Base-by-base conservation (phyloP, 1,284 basidiomycete species). In the Laetiporus sulphureus region DNA sequence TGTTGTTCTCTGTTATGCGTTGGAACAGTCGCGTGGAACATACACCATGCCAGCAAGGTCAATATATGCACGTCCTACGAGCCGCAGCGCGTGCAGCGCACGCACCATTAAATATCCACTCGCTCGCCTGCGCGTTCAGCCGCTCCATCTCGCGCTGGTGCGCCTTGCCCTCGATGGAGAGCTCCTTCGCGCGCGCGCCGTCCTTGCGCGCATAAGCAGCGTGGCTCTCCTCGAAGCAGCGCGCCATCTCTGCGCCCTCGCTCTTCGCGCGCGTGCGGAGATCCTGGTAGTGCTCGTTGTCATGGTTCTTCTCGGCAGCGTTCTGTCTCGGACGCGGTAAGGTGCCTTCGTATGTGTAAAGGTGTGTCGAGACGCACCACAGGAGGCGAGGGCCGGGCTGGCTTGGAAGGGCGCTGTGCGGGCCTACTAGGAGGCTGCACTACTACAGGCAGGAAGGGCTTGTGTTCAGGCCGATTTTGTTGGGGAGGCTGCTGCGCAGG, bases 81-180 rank as follows among this genome's bases (percentile, higher is more conserved):
- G 21, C 18, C 2, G 15, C 39, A 31, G 21, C 15, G 19, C 19
- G 24, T 18, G 13, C 20, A 8, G 21, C 31, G 13, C 16, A 56
- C 60, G 30, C 49, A 91, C 90, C 79, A 44, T 68, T 65, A 60
- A 84, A 98, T 51, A 98, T 96, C 89, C 90, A 95, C 40, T 85
- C 77, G 44, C 83, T 81, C 1, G 95, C 96, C 63, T 96, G 68
- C 48, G 74, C 73, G 62, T 99, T 94, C 50, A 94, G 64, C 36
- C 74, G 63, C 50, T 90, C 83, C 84, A 93, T 93, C 56, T 79
- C 75, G 11, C 65, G 58, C 64, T 93, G 81, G 62, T 95, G 89
- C 38, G 69, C 65, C 62, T 94, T 91, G 6, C 92, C 95, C 63
- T 93, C 60, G 49, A 83, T 77, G 8, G 84, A 90, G 24, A 97